Evolutionary conservation across 345 rosid species (phyloP).

Genomic region (Conringia planisiliqua): DNA sequence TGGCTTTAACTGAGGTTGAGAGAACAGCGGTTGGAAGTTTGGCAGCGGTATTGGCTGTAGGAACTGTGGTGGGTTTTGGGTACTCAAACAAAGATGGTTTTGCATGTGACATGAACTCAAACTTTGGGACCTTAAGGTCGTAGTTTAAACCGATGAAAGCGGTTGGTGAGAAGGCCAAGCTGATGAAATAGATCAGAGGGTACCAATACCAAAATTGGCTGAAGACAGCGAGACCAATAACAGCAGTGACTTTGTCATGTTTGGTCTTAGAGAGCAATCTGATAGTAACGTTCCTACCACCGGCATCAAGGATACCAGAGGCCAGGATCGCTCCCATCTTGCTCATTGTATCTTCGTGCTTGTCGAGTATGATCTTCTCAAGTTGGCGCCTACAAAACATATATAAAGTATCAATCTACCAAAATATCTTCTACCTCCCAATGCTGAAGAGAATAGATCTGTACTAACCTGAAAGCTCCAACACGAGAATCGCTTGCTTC

Average conservation of each 20-base stretch:
- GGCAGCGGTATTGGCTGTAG: conserved; percentile 74
- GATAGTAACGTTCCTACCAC: conserved; percentile 98
- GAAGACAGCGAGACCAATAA: conserved; percentile 96
- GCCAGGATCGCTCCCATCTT: conserved; percentile 99
- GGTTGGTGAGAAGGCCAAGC: conserved; percentile 93
- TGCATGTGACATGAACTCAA: conserved; percentile 89
- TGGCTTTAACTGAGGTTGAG: conserved; percentile 96
- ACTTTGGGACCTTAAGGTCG: conserved; percentile 89
- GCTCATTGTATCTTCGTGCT: conserved; percentile 99
- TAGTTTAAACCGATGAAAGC: conserved; percentile 92
- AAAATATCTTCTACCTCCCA: neutral
- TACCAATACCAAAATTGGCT: conserved; percentile 99
- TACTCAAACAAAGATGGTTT: conserved; percentile 95
- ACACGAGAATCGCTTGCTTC: conserved; percentile 98
- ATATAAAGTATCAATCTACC: neutral
- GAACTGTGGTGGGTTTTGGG: conserved; percentile 87
- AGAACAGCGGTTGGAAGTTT: conserved; percentile 97
- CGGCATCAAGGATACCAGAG: conserved; percentile 96
- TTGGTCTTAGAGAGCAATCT: conserved; percentile 92
- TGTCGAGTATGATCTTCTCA: conserved; percentile 92
- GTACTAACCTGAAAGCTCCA: conserved; percentile 79
- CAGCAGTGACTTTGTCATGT: conserved; percentile 93
- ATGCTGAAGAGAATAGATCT: conserved; percentile 2
- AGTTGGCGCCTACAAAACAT: conserved; percentile 65
- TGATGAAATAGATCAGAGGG: conserved; percentile 91